These are phyloP conservation scores for Kipferlia bialata DNA, from an alignment of 78 protist species.

Conservation along the genomic window DNA sequence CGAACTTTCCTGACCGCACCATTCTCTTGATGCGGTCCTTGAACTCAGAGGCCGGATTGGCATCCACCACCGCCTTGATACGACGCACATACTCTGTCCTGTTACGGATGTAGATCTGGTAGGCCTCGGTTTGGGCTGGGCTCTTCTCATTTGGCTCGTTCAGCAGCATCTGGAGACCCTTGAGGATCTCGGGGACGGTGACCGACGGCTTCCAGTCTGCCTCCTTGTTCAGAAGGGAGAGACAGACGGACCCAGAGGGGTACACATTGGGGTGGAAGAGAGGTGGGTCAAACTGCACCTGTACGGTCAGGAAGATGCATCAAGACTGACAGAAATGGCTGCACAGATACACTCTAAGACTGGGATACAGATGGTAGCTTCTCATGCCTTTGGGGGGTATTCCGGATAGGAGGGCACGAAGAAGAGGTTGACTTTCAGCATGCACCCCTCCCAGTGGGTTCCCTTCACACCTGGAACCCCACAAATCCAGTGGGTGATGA, in stretches of 20 bases:
- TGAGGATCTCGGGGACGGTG: conserved; percentile 69
- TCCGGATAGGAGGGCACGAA: conserved; percentile 83
- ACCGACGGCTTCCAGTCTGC: conserved; percentile 84
- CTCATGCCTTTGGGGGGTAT: conserved; percentile 73
- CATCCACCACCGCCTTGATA: conserved; percentile 12
- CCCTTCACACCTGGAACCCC: neutral
- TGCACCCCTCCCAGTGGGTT: conserved; percentile 82
- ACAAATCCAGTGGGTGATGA: neutral
- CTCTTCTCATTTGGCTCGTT: conserved; percentile 70
- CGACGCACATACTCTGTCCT: conserved; percentile 11
- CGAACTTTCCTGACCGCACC: too few relatives aligned
- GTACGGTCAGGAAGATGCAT: neutral
- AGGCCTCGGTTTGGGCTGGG: conserved; percentile 86
- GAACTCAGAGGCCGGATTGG: neutral
- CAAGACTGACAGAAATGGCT: neutral
- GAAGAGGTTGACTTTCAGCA: conserved; percentile 51
- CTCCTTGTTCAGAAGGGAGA: conserved; percentile 76
- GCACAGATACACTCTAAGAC: neutral
- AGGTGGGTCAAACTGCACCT: conserved; percentile 17
- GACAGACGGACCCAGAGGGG: conserved; percentile 90
- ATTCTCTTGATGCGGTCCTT: neutral
- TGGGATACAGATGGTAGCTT: neutral
- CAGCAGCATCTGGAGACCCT: conserved; percentile 84
- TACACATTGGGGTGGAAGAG: conserved; percentile 62
- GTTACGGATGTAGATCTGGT: conserved; percentile 38